A percentile compares a stretch with the other conserved stretches of the same genome.
Conservation (phyloP, 179 eudicot genomes). For the Amaranthus tricolor region DNA sequence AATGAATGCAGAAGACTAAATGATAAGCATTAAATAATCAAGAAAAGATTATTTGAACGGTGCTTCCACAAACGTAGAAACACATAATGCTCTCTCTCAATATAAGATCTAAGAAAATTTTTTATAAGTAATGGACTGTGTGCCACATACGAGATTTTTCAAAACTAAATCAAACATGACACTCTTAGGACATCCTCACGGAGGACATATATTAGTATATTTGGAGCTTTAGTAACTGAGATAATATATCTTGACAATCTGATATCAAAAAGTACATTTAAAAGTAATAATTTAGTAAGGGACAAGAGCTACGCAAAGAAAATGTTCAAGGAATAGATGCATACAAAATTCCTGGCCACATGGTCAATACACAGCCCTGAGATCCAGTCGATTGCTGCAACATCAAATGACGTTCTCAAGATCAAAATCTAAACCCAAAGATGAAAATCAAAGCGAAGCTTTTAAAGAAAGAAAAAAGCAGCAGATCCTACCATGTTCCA, state of each 20-base stretch:
- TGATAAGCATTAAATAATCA: background rate
- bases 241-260: background rate
- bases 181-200: constrained; percentile 1
- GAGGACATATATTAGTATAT: background rate
- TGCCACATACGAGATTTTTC: background rate
- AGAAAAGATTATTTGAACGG: background rate
- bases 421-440: constrained; percentile 31
- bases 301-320: background rate
- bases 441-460: background rate
- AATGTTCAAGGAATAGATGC: constrained; percentile 28
- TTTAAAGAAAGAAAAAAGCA: background rate
- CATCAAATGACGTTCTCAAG: constrained; percentile 33
- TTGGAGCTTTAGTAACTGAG: background rate
- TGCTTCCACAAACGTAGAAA: background rate
- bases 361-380: constrained; percentile 57
- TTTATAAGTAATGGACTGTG: background rate
- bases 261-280: background rate
- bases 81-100: background rate
- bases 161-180: background rate
- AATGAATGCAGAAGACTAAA: background rate
- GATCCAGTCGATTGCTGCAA: constrained; percentile 73
- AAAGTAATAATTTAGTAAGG: background rate
- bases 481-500: constrained; percentile 52
- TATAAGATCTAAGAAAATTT: background rate
- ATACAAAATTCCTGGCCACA: constrained; percentile 84